Evolutionary conservation across 768 basidiomycete species (phyloP).

Genomic region (Trametes punicea): DNA sequence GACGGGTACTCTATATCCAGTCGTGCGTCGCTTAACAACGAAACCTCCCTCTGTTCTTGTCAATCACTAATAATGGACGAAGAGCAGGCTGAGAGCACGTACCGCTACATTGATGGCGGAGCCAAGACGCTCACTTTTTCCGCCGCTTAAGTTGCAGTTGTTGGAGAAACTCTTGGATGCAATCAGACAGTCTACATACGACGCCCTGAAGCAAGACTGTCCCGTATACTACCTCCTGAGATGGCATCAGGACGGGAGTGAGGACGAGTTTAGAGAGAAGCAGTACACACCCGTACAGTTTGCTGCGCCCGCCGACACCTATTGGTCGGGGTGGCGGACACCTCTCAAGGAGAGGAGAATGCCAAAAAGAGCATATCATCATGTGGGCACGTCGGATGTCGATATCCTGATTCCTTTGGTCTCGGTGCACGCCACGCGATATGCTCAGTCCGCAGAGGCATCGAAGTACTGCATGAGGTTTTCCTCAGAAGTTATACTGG

Average conservation of each 20-base stretch:
- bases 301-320: constrained; percentile 71
- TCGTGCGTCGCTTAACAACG: constrained; percentile 69
- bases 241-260: constrained; percentile 68
- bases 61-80: not conserved
- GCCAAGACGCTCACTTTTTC: constrained; percentile 69
- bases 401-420: constrained; percentile 56
- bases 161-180: constrained; percentile 58
- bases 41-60: constrained; percentile 57
- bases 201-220: constrained; percentile 76
- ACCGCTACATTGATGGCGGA: constrained; percentile 63
- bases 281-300: constrained; percentile 75
- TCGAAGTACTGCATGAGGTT: constrained; percentile 44
- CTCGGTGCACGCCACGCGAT: constrained; percentile 63
- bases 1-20: constrained; percentile 74
- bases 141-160: constrained; percentile 53
- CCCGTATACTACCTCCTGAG: constrained; percentile 79
- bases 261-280: constrained; percentile 46
- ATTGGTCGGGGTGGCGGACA: constrained; percentile 67
- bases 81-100: constrained; percentile 30
- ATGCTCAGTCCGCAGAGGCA: constrained; percentile 37
- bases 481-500: constrained; percentile 1
- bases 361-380: constrained; percentile 70
- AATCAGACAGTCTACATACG: constrained; percentile 62
- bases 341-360: constrained; percentile 65
- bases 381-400: constrained; percentile 58